phyloP scores from a whole-genome alignment of 2,329 filamentous ascomycete species.

The Gnomoniopsis smithogilvyi region DNA sequence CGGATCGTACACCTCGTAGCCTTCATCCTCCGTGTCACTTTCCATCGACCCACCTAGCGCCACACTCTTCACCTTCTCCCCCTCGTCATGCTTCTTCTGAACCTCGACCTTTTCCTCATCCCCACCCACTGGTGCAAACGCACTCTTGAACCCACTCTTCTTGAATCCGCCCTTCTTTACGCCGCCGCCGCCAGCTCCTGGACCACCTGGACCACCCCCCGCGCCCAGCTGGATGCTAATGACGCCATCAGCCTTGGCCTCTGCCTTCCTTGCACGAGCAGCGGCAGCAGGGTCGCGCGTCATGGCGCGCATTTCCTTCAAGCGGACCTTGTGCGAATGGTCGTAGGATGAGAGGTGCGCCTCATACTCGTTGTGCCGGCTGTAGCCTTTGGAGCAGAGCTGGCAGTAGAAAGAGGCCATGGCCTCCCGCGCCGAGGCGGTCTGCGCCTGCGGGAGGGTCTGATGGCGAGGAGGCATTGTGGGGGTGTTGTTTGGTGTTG shows the following conservation, averaged over 20 bases:
- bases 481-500: background rate
- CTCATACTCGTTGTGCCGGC: slow-evolving; percentile 93
- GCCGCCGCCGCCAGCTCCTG: slow-evolving; percentile 35
- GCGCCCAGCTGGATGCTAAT: slow-evolving; percentile 63
- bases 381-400: slow-evolving; percentile 91
- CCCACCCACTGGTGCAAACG: slow-evolving; percentile 57
- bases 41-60: slow-evolving; percentile 33
- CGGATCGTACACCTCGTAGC: slow-evolving; percentile 66
- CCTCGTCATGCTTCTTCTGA: slow-evolving; percentile 19
- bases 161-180: slow-evolving; percentile 73
- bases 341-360: slow-evolving; percentile 93
- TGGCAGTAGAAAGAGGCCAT: slow-evolving; percentile 79
- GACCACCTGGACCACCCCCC: slow-evolving; percentile 25
- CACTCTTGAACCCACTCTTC: slow-evolving; percentile 79
- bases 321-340: slow-evolving; percentile 87
- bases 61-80: slow-evolving; percentile 25
- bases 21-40: slow-evolving; percentile 68
- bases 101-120: slow-evolving; percentile 34
- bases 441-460: slow-evolving; percentile 56
- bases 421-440: slow-evolving; percentile 67
- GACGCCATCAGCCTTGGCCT: slow-evolving; percentile 67
- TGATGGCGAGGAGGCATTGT: slow-evolving; percentile 44
- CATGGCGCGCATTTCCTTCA: slow-evolving; percentile 85
- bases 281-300: slow-evolving; percentile 67
- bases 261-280: slow-evolving; percentile 63